Evolutionary conservation across 345 rosid genomes (phyloP), one percentile per base, ranked within the genome.

Genomic region (Cochlearia excelsa): DNA sequence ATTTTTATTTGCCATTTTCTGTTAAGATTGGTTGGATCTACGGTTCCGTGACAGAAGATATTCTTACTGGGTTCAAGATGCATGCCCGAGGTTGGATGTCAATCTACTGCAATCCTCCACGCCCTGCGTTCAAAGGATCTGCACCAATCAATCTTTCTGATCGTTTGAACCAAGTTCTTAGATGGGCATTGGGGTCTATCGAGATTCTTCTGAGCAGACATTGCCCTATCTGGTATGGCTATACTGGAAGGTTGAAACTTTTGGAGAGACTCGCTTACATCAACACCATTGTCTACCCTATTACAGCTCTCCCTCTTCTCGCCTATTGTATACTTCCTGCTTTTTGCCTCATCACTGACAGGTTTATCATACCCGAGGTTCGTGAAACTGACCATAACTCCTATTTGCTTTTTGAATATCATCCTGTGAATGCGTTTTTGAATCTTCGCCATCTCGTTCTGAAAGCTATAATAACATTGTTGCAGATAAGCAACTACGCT

Each of bases 21-120:
- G 44, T 52, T 62, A 80, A 93, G 99, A 87, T 90, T 71, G 99
- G 99, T 62, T 93, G 97, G 97, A 93, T 93, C 70, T 93, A 93
- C 54, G 99, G 99, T 67, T 93, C 99, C 23, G 23, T 16, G 23
- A 16, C 23, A 16, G 23, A 16, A 16, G 23, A 16, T 16, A 16
- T 33, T 33, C 40, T 93, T 65, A 93, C 99, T 30, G 99, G 99
- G 67, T 93, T 93, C 70, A 93, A 93, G 82, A 93, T 93, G 99
- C 99, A 93, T 70, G 95, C 99, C 56, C 99, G 99, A 51, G 99
- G 99, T 39, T 93, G 99, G 99, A 84, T 93, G 66, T 93, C 99
- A 26, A 61, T 93, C 59, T 93, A 93, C 67, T 93, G 99, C 75
- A 84, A 90, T 95, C 99, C 99, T 63, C 90, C 97, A 5, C 99